Evolutionary conservation across 495 filamentous ascomycete genomes (phyloP), one percentile per base, ranked within the genome.

Genomic region (Stereocaulon alpinum): DNA sequence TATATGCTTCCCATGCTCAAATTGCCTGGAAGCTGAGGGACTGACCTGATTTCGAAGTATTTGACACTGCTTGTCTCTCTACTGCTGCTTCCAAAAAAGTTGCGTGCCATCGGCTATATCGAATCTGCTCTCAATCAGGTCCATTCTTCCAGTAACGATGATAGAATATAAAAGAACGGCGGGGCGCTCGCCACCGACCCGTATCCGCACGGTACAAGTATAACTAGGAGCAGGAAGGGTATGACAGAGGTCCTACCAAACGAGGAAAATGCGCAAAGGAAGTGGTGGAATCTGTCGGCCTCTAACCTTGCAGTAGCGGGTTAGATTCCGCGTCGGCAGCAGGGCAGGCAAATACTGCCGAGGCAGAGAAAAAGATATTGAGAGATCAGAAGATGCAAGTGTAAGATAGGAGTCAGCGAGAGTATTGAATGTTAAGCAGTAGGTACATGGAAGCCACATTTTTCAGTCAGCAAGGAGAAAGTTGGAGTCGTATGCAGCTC

Each of bases 31-130:
- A n/a, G 32, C 42, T 12, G 12, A 44, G 37, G 45, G 22, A 70
- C 70, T 66, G 63, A 81, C 78, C 78, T 74, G 65, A 80, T 79
- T 67, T 81, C 77, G 62, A 81, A 80, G 56, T 76, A 79, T 63
- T 79, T 80, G 64, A 77, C 77, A 62, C 73, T 70, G 61, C 72
- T 77, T 50, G 74, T 70, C 17, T 61, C 61, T 63, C 73, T 76
- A 58, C 74, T 73, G 60, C 68, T 68, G 47, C 74, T 71, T 63
- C 73, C 73, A 56, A 81, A 76, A 64, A 80, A 74, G 67, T 72
- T 78, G 69, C 75, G 75, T 61, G 76, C 75, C 77, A 80, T 64
- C n/a, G 41, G 42, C 45, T 40, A 7, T 24, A 52, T 53, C 29
- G 47, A 18, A 47, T 40, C 24, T 32, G 48, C 22, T 32, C n/a